Base-by-base conservation (phyloP, 345 rosid species). In the Brassica nigra region DNA sequence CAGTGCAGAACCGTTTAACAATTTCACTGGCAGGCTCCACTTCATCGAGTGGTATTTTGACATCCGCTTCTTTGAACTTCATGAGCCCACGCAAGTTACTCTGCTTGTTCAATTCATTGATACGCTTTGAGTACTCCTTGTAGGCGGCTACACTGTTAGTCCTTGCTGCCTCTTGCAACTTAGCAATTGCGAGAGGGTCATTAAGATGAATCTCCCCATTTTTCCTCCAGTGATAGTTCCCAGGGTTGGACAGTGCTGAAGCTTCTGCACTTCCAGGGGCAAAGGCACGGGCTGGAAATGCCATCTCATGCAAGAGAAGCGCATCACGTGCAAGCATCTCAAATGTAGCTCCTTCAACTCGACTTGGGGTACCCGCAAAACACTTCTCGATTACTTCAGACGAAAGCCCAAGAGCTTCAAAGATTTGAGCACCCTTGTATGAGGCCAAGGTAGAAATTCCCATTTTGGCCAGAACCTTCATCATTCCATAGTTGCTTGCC, bases 401-500 rank as follows among this genome's bases (percentile, higher is more conserved):
- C 6, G 99, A 90, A 71, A 96, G 98, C 34, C 99, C 99, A 52
- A 96, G 86, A 52, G 97, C 98, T 90, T 96, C 99, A 74, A 96
- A 96, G 75, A 96, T 96, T 79, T 96, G 99, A 84, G 99, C 98
- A 61, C 99, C 99, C 86, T 96, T 96, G 84, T 96, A 96, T 0
- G 99, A 96, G 52, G 99, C 99, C 80, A 96, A 73, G 34, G 99
- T 96, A 36, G 99, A 96, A 59, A 96, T 96, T 64, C 99, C 99
- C 99, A 96, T 96, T 80, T 93, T 96, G 11, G 99, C 99, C 47
- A 96, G 97, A 80, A 96, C 99, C 84, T 96, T 96, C 99, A 96
- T 96, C 99, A 96, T 96, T 75, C 99, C 99, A 81, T 93, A 96
- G 87, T 83, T 92, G 84, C 99, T 96, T 72, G 99, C 99, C 82